These are phyloP conservation scores for Capniomyces stellatus DNA, from an alignment of 371 early-diverging fungal species.

Conservation along the genomic window DNA sequence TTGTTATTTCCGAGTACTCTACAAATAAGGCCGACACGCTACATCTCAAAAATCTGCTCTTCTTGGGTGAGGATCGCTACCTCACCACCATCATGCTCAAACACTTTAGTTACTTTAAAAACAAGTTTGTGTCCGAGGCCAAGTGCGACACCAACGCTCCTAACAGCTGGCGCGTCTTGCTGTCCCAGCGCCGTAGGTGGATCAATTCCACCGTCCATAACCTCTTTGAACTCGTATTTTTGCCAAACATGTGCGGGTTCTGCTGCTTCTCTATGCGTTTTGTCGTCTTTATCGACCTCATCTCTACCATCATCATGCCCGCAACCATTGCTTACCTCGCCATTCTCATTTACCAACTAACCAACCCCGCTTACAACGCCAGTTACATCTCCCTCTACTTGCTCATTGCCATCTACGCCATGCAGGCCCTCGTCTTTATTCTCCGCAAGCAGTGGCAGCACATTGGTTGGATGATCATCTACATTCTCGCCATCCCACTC, in stretches of 20 bases:
- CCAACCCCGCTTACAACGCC: conserved; percentile 17
- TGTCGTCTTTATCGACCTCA: conserved; percentile 85
- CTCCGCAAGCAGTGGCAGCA: conserved; percentile 72
- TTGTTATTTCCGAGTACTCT: conserved; percentile 81
- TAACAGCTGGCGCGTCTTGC: conserved; percentile 65
- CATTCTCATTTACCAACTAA: conserved; percentile 30
- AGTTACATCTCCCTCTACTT: conserved; percentile 50
- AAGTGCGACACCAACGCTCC: conserved; percentile 91
- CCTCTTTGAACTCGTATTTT: conserved; percentile 75
- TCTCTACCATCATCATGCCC: conserved; percentile 92
- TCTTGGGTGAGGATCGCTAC: conserved; percentile 97
- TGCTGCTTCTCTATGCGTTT: conserved; percentile 98
- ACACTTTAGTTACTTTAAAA: conserved; percentile 82
- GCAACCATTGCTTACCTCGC: conserved; percentile 65
- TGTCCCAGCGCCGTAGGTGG: conserved; percentile 95
- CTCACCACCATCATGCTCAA: conserved; percentile 96
- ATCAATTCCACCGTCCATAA: conserved; percentile 98
- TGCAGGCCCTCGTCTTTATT: conserved; percentile 82
- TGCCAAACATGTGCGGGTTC: conserved; percentile 88
- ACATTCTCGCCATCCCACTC: conserved; percentile 79
- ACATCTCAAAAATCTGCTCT: conserved; percentile 95
- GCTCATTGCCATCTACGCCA: conserved; percentile 58
- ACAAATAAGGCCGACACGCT: conserved; percentile 87
- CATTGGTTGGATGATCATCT: conserved; percentile 90
- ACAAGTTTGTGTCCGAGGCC: conserved; percentile 89